phyloP scores from a whole-genome alignment of 805 yeast genomes.

The Ogataea polymorpha region DNA sequence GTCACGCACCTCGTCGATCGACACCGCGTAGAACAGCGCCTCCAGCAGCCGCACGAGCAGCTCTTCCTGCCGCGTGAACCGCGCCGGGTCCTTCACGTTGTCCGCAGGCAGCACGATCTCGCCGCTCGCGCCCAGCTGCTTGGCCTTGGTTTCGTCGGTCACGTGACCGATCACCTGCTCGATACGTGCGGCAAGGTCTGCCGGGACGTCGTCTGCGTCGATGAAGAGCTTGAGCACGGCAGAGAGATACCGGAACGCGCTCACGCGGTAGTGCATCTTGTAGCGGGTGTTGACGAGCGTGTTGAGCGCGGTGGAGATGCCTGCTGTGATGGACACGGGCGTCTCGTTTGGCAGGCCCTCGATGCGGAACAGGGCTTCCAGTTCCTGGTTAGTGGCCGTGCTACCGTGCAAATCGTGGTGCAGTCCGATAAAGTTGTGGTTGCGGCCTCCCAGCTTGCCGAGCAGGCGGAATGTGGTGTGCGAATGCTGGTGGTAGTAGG shows the following conservation, averaged over 20 bases:
- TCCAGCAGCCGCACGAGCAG: constrained; percentile 63
- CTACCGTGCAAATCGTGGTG: constrained; percentile 61
- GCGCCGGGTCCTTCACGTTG: constrained; percentile 44
- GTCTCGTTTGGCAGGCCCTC: constrained; percentile 63
- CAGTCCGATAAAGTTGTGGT: constrained; percentile 78
- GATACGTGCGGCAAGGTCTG: constrained; percentile 41
- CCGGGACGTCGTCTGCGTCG: constrained; percentile 49
- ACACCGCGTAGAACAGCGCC: constrained; percentile 70
- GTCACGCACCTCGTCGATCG: constrained; percentile 66
- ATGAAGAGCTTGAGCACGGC: constrained; percentile 67
- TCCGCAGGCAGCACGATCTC: constrained; percentile 34
- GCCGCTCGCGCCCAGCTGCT: constrained; percentile 16
- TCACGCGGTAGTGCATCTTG: constrained; percentile 64
- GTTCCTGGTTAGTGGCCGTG: constrained; percentile 57
- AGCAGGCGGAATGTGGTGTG: constrained; percentile 90
- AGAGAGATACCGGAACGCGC: constrained; percentile 73
- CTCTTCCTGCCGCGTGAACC: constrained; percentile 59
- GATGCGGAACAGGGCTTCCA: constrained; percentile 64
- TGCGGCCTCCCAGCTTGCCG: constrained; percentile 96
- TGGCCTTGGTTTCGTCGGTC: constrained; percentile 30
- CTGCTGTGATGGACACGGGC: constrained; percentile 80
- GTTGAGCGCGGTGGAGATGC: constrained; percentile 71
- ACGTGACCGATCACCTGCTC: constrained; percentile 47
- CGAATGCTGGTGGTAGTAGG: constrained; percentile 91
- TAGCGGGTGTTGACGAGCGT: constrained; percentile 66